Evolutionary conservation across 148 eudicot species (phyloP).

Genomic region (Polygonum aviculare): DNA sequence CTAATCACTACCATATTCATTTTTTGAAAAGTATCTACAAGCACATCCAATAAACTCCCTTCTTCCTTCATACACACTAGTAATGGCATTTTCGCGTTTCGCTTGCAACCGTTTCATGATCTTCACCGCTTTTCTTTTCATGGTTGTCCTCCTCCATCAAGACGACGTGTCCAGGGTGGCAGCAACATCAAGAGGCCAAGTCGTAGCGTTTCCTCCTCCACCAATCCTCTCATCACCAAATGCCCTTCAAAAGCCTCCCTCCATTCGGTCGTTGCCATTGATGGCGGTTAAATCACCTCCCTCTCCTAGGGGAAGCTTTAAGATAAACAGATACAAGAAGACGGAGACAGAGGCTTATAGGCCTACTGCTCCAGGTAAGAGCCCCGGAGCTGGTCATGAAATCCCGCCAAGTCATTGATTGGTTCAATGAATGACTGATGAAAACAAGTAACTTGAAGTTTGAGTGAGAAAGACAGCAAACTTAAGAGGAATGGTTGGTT

Average conservation of each 20-base stretch:
- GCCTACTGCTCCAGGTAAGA: slow-evolving; percentile 48
- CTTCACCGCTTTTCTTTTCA: slow-evolving; percentile 4
- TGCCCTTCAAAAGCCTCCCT: slow-evolving; percentile 12
- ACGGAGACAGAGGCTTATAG: slow-evolving; percentile 33
- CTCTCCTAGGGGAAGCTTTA: background rate
- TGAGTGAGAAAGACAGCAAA: background rate
- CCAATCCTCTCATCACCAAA: background rate
- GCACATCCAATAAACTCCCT: background rate
- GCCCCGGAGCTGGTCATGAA: slow-evolving; percentile 56
- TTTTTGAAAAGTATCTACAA: background rate
- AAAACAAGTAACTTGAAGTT: background rate
- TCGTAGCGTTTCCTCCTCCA: background rate
- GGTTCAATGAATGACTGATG: background rate
- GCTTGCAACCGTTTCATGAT: background rate
- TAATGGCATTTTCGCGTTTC: background rate
- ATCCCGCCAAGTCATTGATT: slow-evolving; percentile 23
- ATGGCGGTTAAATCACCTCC: background rate
- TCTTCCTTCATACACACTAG: background rate
- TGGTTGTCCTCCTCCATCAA: slow-evolving; percentile 14
- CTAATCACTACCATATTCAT: background rate
- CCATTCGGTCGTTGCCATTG: background rate
- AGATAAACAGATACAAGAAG: slow-evolving; percentile 31
- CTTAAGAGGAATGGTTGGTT: background rate
- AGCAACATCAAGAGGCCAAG: slow-evolving; percentile 16
- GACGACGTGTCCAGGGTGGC: background rate